These are phyloP conservation scores for Cutaneotrichosporon mucoides DNA, from an alignment of 1,284 basidiomycete species.

Conservation along the genomic window DNA sequence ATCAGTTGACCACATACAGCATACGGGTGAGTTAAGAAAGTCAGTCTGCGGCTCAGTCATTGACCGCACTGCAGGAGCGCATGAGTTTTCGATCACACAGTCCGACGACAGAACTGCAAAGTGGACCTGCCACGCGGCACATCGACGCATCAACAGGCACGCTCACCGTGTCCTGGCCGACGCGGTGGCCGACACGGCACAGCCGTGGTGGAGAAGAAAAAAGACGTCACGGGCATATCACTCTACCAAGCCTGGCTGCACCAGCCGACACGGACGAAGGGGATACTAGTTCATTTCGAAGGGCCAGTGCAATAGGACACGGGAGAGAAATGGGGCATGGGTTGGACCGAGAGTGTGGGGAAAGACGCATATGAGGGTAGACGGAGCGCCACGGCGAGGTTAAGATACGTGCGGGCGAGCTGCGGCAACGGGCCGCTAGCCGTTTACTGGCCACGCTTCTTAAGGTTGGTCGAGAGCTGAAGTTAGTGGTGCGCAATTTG, in stretches of 20 bases:
- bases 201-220: neutral
- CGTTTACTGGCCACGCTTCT: slow-evolving; percentile 42
- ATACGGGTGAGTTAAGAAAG: too few species aligned
- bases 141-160: too few species aligned
- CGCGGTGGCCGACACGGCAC: too few species aligned
- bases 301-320: slow-evolving; percentile 10
- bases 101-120: too few species aligned
- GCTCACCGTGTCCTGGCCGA: too few species aligned
- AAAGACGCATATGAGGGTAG: slow-evolving; percentile 4
- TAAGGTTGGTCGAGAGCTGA: slow-evolving; percentile 51
- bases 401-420: too few species aligned
- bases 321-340: slow-evolving; percentile 9
- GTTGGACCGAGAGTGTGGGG: slow-evolving; percentile 2
- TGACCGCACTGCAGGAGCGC: too few species aligned
- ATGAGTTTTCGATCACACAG: too few species aligned
- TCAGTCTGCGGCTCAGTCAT: too few species aligned
- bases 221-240: slow-evolving; percentile 18
- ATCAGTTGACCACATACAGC: too few species aligned
- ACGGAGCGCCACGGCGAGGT: neutral
- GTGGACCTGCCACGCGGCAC: too few species aligned
- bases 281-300: slow-evolving; percentile 20
- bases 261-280: slow-evolving; percentile 9
- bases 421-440: neutral
- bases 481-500: neutral
- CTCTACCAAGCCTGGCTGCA: slow-evolving; percentile 10